Evolutionary conservation across 164 flowering plant genomes (phyloP).

Genomic region (Annona squamosa): DNA sequence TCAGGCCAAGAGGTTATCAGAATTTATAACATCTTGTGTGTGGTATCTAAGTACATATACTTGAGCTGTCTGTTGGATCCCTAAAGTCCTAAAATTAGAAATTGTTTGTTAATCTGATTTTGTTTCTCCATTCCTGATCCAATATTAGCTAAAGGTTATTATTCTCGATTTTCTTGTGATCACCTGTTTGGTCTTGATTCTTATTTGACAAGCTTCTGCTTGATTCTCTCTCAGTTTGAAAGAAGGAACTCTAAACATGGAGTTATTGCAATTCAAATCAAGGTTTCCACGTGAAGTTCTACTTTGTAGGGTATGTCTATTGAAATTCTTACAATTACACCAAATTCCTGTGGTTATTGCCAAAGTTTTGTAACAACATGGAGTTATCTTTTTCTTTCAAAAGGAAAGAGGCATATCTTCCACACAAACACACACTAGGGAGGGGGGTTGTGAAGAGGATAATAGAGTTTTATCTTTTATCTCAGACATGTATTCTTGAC

Average conservation of each 20-base stretch:
- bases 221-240: conserved; percentile 48
- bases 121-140: neutral
- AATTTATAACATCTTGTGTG: no score
- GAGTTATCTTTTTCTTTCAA: neutral
- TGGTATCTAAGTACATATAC: no score
- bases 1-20: no score
- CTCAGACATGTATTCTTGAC: no score
- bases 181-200: neutral
- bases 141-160: neutral
- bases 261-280: conserved; percentile 87
- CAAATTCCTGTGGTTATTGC: neutral
- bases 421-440: no score
- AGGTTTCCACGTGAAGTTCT: conserved; percentile 93
- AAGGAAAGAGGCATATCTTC: no score
- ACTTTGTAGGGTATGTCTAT: conserved; percentile 76
- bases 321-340: neutral
- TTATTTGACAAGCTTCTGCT: neutral
- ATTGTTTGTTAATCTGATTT: neutral
- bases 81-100: no score
- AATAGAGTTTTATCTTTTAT: no score
- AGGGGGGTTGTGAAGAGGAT: no score
- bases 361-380: neutral
- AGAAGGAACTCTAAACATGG: conserved; percentile 91
- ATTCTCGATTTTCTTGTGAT: conserved; percentile 1
- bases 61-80: no score